Base-by-base conservation (phyloP, 1,284 basidiomycete genomes). In the Phylloboletellus chloephorus region DNA sequence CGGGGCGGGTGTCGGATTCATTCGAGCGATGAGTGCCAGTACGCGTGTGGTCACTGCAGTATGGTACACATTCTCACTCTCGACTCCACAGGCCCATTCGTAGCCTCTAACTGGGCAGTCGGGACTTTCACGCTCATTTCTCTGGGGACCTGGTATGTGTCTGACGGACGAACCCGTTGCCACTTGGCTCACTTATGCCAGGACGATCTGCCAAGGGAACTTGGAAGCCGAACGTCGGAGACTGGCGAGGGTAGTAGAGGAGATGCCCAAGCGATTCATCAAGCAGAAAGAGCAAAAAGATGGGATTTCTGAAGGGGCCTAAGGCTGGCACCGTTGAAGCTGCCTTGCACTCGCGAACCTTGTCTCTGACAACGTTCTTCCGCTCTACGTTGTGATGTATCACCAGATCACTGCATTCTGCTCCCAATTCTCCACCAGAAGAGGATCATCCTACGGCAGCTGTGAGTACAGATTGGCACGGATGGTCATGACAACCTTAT, bases 391-490 rank as follows among this genome's bases (percentile, higher is more conserved):
- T 20, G 40, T 31, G 21, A 35, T 3, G 2, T 25, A 35, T 56
- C 48, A 59, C 56, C 56, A 64, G 39, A 59, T 42, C 1, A 54
- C 34, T 24, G 35, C 15, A 23, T 76, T 71, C 48, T 74, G 69
- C 41, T 79, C 75, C 78, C 79, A 89, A 40, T 82, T 80, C 60
- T 88, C 86, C 10, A 89, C 76, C 11, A 89, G 72, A 21, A 67
- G 58, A 9, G 79, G 71, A 57, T 89, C 83, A 44, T 82, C 65
- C 78, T 85, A 48, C 13, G 34, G 26, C 29, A 31, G 35, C 10
- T 31, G 37, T 44, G 43, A 46, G 35, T 13, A 33, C n/a, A 36
- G 23, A 3, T 9, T 1, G 5, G 13, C 5, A n/a, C 21, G 13
- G 7, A 10, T 20, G 5, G 5, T 32, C 2, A 13, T 23, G 35